Evolutionary conservation across 2,329 filamentous ascomycete species (phyloP).

Genomic region (Penicillium sp.): DNA sequence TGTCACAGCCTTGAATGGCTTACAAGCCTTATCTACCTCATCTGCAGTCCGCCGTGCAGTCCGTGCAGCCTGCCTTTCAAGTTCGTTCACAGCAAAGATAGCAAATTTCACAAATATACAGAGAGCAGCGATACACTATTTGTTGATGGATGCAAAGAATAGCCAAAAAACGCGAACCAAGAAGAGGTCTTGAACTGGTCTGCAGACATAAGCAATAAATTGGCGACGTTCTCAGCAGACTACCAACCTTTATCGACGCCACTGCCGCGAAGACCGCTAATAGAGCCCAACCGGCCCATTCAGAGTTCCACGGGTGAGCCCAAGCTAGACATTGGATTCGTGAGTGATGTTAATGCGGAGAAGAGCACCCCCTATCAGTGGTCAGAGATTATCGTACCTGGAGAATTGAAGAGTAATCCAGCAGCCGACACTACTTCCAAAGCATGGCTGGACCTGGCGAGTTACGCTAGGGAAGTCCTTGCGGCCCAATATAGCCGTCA

Average conservation of each 20-base stretch:
- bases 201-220: conserved; percentile 8
- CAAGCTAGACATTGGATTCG: conserved; percentile 29
- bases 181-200: conserved; percentile 24
- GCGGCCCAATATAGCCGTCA: conserved; percentile 38
- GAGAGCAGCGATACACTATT: conserved; percentile 21
- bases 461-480: conserved; percentile 44
- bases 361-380: conserved; percentile 30
- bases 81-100: too few relatives aligned
- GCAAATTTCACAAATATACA: conserved; percentile 19
- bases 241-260: conserved; percentile 2
- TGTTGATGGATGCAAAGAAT: conserved; percentile 23
- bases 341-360: conserved; percentile 7
- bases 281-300: conserved; percentile 20
- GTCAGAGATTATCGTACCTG: conserved; percentile 42
- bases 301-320: conserved; percentile 27
- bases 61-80: too few relatives aligned
- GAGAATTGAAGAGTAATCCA: conserved; percentile 46
- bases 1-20: too few relatives aligned
- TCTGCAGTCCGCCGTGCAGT: too few relatives aligned
- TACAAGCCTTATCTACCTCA: too few relatives aligned
- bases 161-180: conserved; percentile 23
- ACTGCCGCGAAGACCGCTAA: conserved; percentile 11
- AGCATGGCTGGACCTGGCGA: conserved; percentile 39
- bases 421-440: conserved; percentile 34
- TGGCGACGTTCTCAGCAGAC: conserved; percentile 8